Conservation (phyloP, 2,329 filamentous ascomycete genomes). For the Ceratocystis destructans region DNA sequence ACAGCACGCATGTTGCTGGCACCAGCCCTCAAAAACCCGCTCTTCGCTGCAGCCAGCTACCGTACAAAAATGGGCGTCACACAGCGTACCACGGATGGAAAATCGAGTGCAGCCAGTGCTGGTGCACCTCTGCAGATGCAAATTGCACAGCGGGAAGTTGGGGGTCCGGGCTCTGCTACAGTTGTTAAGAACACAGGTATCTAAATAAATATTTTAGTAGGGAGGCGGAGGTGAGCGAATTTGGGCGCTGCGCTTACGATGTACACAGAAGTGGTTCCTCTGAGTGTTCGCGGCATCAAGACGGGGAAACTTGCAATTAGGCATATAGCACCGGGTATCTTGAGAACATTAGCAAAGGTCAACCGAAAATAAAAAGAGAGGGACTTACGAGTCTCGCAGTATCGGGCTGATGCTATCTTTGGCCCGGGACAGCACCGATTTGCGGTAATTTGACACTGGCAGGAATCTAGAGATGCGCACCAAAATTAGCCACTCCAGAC, state of each 20-base stretch:
- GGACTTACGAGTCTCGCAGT: constrained; percentile 9
- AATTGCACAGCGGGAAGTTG: constrained; percentile 15
- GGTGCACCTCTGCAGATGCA: constrained; percentile 20
- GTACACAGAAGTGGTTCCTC: constrained; percentile 5
- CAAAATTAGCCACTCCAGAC: neutral
- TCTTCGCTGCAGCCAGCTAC: constrained; percentile 18
- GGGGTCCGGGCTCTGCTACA: constrained; percentile 19
- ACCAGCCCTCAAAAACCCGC: constrained; percentile 21
- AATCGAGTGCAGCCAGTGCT: constrained; percentile 18
- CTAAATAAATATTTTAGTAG: constrained; percentile 14
- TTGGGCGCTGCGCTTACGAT: constrained; percentile 8
- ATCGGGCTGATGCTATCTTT: neutral
- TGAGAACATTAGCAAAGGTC: neutral
- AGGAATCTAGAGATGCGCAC: neutral
- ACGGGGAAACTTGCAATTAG: constrained; percentile 10
- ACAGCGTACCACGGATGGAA: constrained; percentile 18
- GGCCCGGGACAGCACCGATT: constrained; percentile 3
- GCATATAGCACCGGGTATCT: neutral
- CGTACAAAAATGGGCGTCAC: constrained; percentile 19
- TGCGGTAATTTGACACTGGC: neutral
- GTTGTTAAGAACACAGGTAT: constrained; percentile 19
- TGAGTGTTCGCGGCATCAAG: constrained; percentile 1
- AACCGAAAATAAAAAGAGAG: neutral
- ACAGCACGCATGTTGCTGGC: constrained; percentile 19
- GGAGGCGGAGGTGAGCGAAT: neutral